These are phyloP conservation scores for Xylaria sp. DNA, from an alignment of 2,329 filamentous ascomycete genomes.

Conservation along the genomic window DNA sequence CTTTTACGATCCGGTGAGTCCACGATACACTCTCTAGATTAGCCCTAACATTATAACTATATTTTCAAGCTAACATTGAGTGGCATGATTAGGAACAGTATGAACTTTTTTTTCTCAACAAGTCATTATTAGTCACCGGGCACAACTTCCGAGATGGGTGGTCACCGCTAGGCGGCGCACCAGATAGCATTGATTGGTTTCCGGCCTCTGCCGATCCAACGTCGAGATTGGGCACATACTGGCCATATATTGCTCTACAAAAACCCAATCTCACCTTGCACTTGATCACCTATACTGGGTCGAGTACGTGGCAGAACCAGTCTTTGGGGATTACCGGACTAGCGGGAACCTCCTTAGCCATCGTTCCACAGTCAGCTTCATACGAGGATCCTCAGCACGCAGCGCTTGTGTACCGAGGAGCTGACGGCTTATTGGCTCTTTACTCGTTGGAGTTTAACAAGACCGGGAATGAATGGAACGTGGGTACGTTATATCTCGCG, in stretches of 20 bases:
- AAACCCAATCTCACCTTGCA: neutral
- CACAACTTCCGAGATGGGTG: slow-evolving; percentile 7
- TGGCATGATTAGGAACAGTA: slow-evolving; percentile 1
- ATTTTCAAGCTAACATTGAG: neutral
- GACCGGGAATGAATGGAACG: neutral
- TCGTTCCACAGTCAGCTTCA: slow-evolving; percentile 1
- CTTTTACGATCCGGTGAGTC: neutral
- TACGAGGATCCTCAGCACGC: neutral
- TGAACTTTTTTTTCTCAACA: slow-evolving; percentile 14
- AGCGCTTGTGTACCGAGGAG: neutral
- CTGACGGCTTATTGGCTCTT: slow-evolving; percentile 9
- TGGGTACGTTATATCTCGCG: neutral
- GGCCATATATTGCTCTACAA: slow-evolving; percentile 10
- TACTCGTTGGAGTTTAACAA: neutral
- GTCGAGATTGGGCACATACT: slow-evolving; percentile 1
- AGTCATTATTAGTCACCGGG: neutral
- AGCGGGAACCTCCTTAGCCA: slow-evolving; percentile 7
- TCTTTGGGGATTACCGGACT: slow-evolving; percentile 3
- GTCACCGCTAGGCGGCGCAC: neutral
- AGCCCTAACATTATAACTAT: too few species aligned
- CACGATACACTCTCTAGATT: neutral
- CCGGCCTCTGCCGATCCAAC: neutral
- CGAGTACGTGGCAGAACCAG: neutral
- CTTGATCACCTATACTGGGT: neutral
- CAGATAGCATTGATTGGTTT: neutral